A percentile compares a stretch with the other conserved stretches of the same genome.
These are phyloP conservation scores for Colletotrichum australisinense DNA, from an alignment of 2,329 filamentous ascomycete species.

Conservation along the genomic window DNA sequence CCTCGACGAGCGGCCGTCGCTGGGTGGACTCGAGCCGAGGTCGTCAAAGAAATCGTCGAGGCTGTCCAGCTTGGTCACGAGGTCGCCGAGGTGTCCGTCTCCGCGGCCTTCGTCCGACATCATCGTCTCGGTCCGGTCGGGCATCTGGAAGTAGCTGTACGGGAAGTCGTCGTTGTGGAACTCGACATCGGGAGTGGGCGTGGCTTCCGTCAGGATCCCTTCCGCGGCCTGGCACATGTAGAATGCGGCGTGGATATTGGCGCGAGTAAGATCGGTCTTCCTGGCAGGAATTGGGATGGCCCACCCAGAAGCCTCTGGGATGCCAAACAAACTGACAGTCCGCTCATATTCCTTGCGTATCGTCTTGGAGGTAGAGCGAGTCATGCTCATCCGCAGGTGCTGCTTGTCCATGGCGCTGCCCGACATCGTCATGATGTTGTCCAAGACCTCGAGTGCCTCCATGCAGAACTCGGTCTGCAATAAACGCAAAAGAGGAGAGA, in stretches of 20 bases:
- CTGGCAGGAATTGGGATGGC: conserved; percentile 93
- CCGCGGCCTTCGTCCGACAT: conserved; percentile 84
- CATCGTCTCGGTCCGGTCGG: conserved; percentile 88
- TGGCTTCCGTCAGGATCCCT: conserved; percentile 66
- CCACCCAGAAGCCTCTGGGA: conserved; percentile 96
- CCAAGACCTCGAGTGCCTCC: conserved; percentile 89
- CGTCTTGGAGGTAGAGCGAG: conserved; percentile 83
- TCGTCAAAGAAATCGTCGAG: conserved; percentile 87
- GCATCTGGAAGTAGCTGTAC: conserved; percentile 79
- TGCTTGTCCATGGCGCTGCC: conserved; percentile 93
- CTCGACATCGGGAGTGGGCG: conserved; percentile 86
- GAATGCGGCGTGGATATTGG: conserved; percentile 95
- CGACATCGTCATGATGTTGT: conserved; percentile 95
- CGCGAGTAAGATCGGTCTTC: conserved; percentile 86
- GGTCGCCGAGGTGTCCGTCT: conserved; percentile 82
- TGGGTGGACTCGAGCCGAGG: conserved; percentile 66
- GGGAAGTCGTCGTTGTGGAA: conserved; percentile 92
- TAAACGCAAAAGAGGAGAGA: conserved; percentile 89
- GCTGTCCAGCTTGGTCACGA: conserved; percentile 83
- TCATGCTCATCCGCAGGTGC: conserved; percentile 98
- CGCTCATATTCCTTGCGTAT: conserved; percentile 95
- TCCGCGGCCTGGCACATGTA: conserved; percentile 86
- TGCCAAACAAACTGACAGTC: conserved; percentile 94
- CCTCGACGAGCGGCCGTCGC: conserved; percentile 70
- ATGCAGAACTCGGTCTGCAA: conserved; percentile 95